phyloP scores from a whole-genome alignment of 1,284 basidiomycete genomes.

The Uromyces viciae-fabae region DNA sequence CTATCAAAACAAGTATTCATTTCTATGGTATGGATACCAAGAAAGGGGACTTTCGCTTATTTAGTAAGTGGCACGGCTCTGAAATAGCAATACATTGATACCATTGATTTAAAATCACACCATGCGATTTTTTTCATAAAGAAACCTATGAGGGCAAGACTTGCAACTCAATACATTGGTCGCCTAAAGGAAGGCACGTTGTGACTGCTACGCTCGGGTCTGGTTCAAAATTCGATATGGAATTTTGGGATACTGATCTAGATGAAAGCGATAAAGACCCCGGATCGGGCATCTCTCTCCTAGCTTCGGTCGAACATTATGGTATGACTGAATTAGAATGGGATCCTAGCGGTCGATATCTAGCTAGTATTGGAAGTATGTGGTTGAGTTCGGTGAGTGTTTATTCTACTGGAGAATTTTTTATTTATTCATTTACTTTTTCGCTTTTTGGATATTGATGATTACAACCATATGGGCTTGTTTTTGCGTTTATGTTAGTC shows the following conservation, averaged over 20 bases:
- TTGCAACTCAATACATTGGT: slow-evolving; percentile 95
- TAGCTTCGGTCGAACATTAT: slow-evolving; percentile 87
- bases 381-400: slow-evolving; percentile 86
- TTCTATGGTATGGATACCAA: slow-evolving; percentile 91
- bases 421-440: not conserved
- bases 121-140: slow-evolving; percentile 52
- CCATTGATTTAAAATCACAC: too few relatives aligned
- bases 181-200: slow-evolving; percentile 90
- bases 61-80: slow-evolving; percentile 62
- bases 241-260: slow-evolving; percentile 97
- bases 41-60: slow-evolving; percentile 90
- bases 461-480: not conserved
- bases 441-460: too few relatives aligned
- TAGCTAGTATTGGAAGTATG: slow-evolving; percentile 86
- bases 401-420: not conserved
- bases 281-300: slow-evolving; percentile 77
- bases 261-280: slow-evolving; percentile 65
- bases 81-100: too few relatives aligned
- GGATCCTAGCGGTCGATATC: slow-evolving; percentile 93
- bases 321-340: slow-evolving; percentile 97
- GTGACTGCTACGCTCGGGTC: slow-evolving; percentile 94
- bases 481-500: slow-evolving; percentile 61
- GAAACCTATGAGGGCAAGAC: slow-evolving; percentile 78
- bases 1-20: slow-evolving; percentile 91
- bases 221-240: slow-evolving; percentile 89